Base-by-base conservation (phyloP, 2,329 filamentous ascomycete species). In the Ophiostoma tasmaniense region DNA sequence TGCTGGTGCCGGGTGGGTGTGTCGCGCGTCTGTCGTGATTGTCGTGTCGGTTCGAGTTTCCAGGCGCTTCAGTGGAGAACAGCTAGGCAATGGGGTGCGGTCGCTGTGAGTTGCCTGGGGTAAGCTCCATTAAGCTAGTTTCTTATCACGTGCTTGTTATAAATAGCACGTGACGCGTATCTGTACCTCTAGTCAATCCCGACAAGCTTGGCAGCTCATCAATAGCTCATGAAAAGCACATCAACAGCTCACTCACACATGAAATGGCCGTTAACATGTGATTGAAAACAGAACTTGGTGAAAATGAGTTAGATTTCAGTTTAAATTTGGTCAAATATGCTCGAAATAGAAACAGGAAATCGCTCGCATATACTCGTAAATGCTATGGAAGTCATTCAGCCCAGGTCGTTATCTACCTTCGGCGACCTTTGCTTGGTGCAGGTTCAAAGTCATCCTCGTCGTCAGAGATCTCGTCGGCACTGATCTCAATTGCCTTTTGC, bases 391-490 rank as follows among this genome's bases (percentile, higher is more conserved):
- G n/a, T 20, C 42, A 22, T 13, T 13, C 13, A 20, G 28, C 50
- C n/a, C 45, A 33, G 7, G 5, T n/a, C 25, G 20, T n/a, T 2
- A 3, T 28, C 55, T 67, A 66, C 52, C 64, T 30, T 61, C 66
- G 35, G 17, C 71, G 64, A 8, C 67, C 64, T 10, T 68, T 70
- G 6, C 62, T 45, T 28, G 70, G 65, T 13, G 69, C 69, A 1
- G 73, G 71, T 66, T 73, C 73, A 52, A 73, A 73, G 30, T 72
- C 70, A 39, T 73, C 71, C 7, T 72, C 71, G 17, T 71, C 72
- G 22, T 73, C 73, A 3, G 71, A 73, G 13, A 74, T 74, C 65
- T 73, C 73, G 17, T 74, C 73, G 3, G 68, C 72, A 20, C 73
- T 74, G 10, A 73, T 61, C 64, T 73, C 71, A 2, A 70, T 6